A percentile compares a stretch with the other conserved stretches of the same genome.
Evolutionary conservation across 2,329 filamentous ascomycete genomes (phyloP).

Genomic region (Stenocarpella maydis): DNA sequence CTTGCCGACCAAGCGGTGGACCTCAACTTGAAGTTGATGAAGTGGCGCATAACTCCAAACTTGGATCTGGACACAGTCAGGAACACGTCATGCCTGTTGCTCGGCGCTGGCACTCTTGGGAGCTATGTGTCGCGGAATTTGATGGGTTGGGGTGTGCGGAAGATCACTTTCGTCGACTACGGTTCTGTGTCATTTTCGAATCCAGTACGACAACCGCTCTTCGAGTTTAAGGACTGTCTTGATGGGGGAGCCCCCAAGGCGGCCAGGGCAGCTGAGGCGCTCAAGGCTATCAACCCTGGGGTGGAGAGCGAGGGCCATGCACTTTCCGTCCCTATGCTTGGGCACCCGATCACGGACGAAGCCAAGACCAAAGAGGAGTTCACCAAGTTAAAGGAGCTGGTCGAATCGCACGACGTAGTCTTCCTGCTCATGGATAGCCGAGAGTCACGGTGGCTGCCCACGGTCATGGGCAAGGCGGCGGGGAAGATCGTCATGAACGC

Average conservation of each 20-base stretch:
- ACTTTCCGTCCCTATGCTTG: constrained; percentile 93
- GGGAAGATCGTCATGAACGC: constrained; percentile 98
- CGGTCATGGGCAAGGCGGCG: constrained; percentile 91
- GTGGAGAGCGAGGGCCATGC: constrained; percentile 82
- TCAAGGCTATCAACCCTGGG: constrained; percentile 89
- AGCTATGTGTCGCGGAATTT: constrained; percentile 92
- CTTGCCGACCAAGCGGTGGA: constrained; percentile 95
- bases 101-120: constrained; percentile 92
- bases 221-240: constrained; percentile 87
- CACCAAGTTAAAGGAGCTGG: constrained; percentile 75
- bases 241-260: constrained; percentile 88
- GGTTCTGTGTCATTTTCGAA: constrained; percentile 95
- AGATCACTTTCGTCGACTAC: constrained; percentile 96
- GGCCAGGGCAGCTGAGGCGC: constrained; percentile 76
- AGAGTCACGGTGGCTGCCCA: constrained; percentile 94
- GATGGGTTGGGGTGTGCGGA: constrained; percentile 94
- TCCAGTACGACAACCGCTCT: constrained; percentile 92
- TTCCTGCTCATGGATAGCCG: constrained; percentile 98
- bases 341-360: constrained; percentile 83
- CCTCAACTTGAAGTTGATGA: constrained; percentile 97
- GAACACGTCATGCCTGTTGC: constrained; percentile 84
- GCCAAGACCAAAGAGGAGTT: constrained; percentile 76
- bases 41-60: constrained; percentile 93
- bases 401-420: constrained; percentile 87
- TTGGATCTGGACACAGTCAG: constrained; percentile 91